Evolutionary conservation across 345 rosid genomes (phyloP), one percentile per base, ranked within the genome.

Genomic region (Cardiospermum halicacabum): DNA sequence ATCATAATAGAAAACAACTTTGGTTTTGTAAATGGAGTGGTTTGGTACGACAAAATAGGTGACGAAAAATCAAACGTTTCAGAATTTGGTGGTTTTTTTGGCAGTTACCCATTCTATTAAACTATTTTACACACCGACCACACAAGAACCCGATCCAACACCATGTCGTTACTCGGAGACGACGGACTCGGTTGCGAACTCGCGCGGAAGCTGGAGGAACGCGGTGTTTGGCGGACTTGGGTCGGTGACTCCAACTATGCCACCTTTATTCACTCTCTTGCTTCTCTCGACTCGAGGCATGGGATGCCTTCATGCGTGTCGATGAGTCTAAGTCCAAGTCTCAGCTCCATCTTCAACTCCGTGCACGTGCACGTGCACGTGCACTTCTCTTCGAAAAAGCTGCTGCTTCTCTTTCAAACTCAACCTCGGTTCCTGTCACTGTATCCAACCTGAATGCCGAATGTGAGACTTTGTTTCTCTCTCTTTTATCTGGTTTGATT

Each of bases 341-440:
- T 75, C 96, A 84, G 77, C 80, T 92, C 81, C 96, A 86, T 1
- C 87, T 92, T 66, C 98, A 86, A 79, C 94, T 93, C 74, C 82
- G 97, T 21, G 89, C 66, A 43, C 96, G n/a, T n/a, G n/a, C n/a
- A n/a, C n/a, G n/a, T n/a, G n/a, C n/a, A n/a, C n/a, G 98, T 11
- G 96, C 98, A 53, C 98, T 93, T 54, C 69, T 90, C 39, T 93
- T 81, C 68, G 97, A 88, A 60, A 93, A 93, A 79, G 98, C 97
- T 69, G 61, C 77, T 28, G 74, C 66, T 60, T 69, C 96, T 6
- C 97, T 93, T 64, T 89, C 39, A 27, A 57, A 59, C 34, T 58
- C 77, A 45, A 7, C 34, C 21, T 66, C 84, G 27, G 69, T 83
- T 54, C 60, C 90, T 18, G 61, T 66, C 16, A 72, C 91, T 3